Base-by-base conservation (phyloP, 257 asterid species). In the Dorcoceras hygrometricum region DNA sequence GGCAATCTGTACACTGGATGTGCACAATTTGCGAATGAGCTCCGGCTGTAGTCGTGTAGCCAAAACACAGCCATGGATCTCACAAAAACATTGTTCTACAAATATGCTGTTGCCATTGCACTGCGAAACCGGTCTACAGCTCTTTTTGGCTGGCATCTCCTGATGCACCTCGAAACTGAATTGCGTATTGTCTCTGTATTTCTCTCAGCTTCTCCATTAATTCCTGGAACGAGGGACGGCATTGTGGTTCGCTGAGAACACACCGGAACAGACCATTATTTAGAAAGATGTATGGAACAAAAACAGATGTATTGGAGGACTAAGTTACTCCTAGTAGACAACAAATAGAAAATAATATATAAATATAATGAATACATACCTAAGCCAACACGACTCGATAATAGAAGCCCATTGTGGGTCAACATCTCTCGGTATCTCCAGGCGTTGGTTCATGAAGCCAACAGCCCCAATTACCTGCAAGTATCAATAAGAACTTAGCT, bases 361-460 rank as follows among this genome's bases (percentile, higher is more conserved):
- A 43, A 12, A 43, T 51, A 16, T 18, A 75, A 55, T 23, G 70
- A 53, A 31, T 12, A 69, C 87, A 56, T 67, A 90, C 99, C 86
- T 85, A 27, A 73, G 83, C 96, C 95, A 93, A 78, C 97, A 90
- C 86, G 92, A 88, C 81, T 86, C 92, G n/a, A 90, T 86, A 57
- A 93, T 68, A 23, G 95, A 82, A 64, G 75, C 86, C 97, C 97
- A 93, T 62, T 83, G 83, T 3, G 94, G 88, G 71, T 88, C 88
- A 14, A 87, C 78, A 54, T 90, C 94, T 63, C 62, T 71, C 25
- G 99, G 99, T 65, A 90, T 81, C 61, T 93, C 96, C 43, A 93
- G 81, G 50, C 88, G 83, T 76, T 83, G 97, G 76, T 90, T 81
- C 97, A 93, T 93, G 81, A 93, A 93, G n/a, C 97, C 99, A 76